phyloP scores from a whole-genome alignment of 164 flowering plant genomes.

The Magnolia officinalis region DNA sequence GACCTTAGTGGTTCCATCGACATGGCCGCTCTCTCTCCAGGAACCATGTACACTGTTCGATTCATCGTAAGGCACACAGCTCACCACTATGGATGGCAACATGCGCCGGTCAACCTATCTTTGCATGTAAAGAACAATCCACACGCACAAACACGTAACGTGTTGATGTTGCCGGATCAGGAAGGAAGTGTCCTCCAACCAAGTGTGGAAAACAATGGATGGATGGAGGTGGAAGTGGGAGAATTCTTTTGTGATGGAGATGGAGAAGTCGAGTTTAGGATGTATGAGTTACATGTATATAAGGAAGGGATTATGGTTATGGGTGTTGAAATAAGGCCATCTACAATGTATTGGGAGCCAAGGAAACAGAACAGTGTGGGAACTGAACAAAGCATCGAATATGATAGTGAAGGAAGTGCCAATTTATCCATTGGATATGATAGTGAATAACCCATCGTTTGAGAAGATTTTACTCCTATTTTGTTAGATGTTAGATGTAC shows the following conservation, averaged over 20 bases:
- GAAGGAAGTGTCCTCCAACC: constrained; percentile 42
- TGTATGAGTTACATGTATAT: not conserved
- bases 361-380: not conserved
- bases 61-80: constrained; percentile 34
- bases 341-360: not conserved
- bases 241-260: constrained; percentile 29
- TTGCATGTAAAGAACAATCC: not conserved
- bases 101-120: not conserved
- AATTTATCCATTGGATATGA: no score
- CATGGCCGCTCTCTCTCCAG: constrained; percentile 37
- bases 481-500: no score
- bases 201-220: constrained; percentile 40
- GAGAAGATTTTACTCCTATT: no score
- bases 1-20: constrained; percentile 44
- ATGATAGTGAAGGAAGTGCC: no score
- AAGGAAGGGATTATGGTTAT: not conserved
- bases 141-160: not conserved
- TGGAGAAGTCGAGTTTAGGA: not conserved
- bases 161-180: constrained; percentile 16
- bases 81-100: not conserved
- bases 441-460: no score
- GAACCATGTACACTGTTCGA: constrained; percentile 45
- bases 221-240: constrained; percentile 57
- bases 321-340: not conserved
- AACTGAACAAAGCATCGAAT: no score